Evolutionary conservation across 805 yeast genomes (phyloP), one percentile per base, ranked within the genome.

Genomic region (Teunomyces funiuensis): DNA sequence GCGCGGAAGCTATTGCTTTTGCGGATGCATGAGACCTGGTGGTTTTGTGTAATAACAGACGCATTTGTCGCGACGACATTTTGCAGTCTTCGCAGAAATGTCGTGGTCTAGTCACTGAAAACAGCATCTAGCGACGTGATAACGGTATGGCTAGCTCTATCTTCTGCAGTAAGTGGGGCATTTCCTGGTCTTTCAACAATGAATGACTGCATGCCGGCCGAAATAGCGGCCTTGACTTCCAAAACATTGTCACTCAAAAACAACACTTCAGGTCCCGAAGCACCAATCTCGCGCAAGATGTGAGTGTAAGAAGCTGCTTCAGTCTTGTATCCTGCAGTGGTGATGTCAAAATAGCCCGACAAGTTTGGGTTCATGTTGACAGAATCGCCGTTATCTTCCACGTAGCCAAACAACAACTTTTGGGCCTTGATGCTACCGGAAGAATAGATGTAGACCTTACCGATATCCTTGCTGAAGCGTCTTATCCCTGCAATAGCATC

Each of bases 401-500:
- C 90, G 57, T 85, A 76, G 0, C 72, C 73, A 55, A 90, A 88
- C 43, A 90, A 63, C 45, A 90, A 65, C 52, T 82, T 84, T 53
- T 90, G 98, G 0, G 97, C 97, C 44, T 81, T 77, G 17, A 90
- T 80, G 31, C 93, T 83, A 0, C 98, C 98, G 19, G 95, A 85
- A 0, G 97, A 88, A 63, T 90, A 90, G 14, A 90, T 88, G 55
- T 73, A 85, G 0, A 88, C 65, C 2, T 65, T 64, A 1, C 36
- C 45, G 3, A 33, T 16, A 3, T 43, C 18, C 5, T 18, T 19
- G 1, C 53, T 43, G 77, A 82, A 76, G 9, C 36, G 25, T 2
- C 53, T 41, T 39, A 89, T 76, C 33, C 77, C 74, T 0, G 64
- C 63, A 34, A 86, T 71, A 0, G 93, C 90, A 60, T 90, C 98